Base-by-base conservation (phyloP, 2,329 filamentous ascomycete genomes). In the Emericellopsis atlantica region DNA sequence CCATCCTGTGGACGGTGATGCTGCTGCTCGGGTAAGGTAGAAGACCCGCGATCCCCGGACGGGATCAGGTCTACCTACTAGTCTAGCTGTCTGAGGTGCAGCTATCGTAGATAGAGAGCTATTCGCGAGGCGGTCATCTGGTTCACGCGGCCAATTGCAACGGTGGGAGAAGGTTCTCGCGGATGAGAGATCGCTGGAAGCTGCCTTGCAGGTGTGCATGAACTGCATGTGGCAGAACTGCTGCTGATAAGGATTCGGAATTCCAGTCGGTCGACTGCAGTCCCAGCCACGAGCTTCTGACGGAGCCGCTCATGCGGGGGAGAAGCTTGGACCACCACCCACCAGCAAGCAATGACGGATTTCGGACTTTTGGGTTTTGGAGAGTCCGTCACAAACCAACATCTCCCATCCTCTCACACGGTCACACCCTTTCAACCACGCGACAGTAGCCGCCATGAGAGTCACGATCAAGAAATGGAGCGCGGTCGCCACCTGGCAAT, bases 401-500 rank as follows among this genome's bases (percentile, higher is more conserved):
- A 21, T 21, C 18, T 21, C 18, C 18, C 18, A 21, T 21, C 18
- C 18, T 21, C 5, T 11, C 36, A 24, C 11, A 21, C 35, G 5
- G 23, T 2, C 41, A 49, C 48, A 40, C 24, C 32, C 6, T 22
- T 38, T 24, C 26, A 24, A 32, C 18, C n/a, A 16, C 14, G 11
- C 32, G 32, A 32, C 29, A n/a, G n/a, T 40, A 32, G 37, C 40
- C 48, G 58, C 40, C 40, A 98, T 98, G 92, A 96, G 95, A 65
- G 87, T 96, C 67, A 92, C 79, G 37, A 92, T 96, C 64, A 85
- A 82, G 54, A 77, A 86, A 57, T 96, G 90, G 87, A 83, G 92
- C 54, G 84, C 88, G 4, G 87, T 98, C 46, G 92, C 92, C 15
- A 90, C 88, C 42, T 98, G 92, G 92, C 81, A 86, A 48, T 98